Percentiles rank a stretch among this genome's conserved stretches.
Conservation (phyloP, 495 filamentous ascomycete species). For the Penicillium tannophilum region DNA sequence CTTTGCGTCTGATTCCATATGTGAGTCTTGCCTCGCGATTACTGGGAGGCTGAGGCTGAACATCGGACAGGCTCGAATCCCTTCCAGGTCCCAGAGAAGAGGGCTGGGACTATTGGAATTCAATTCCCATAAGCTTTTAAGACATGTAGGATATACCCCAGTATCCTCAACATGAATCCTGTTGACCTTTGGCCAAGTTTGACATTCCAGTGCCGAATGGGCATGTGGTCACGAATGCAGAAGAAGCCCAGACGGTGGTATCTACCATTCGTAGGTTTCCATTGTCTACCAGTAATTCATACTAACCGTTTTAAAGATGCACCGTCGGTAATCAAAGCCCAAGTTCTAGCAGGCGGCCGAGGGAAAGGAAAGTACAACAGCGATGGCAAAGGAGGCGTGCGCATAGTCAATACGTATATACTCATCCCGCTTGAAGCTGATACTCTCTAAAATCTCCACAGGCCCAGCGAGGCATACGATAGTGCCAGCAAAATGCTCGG, state of each 20-base stretch:
- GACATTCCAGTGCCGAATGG: constrained; percentile 34
- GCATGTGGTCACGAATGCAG: constrained; percentile 23
- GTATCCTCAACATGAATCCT: neutral
- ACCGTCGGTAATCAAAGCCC: constrained; percentile 35
- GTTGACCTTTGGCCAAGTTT: constrained; percentile 18
- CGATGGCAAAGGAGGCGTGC: constrained; percentile 36
- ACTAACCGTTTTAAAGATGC: constrained; percentile 20
- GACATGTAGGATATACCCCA: constrained; percentile 22
- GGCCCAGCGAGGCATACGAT: constrained; percentile 32
- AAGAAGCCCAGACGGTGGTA: constrained; percentile 30
- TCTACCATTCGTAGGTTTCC: constrained; percentile 24
- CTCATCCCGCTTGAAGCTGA: neutral
- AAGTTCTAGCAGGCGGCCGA: constrained; percentile 36
- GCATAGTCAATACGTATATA: constrained; percentile 30
- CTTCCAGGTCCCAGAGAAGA: constrained; percentile 21
- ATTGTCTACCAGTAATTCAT: neutral
- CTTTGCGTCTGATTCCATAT: neutral
- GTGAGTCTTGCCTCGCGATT: neutral
- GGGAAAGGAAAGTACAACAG: constrained; percentile 35
- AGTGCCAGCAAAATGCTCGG: constrained; percentile 39
- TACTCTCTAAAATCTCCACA: neutral
- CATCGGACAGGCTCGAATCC: neutral
- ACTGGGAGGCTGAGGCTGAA: neutral
- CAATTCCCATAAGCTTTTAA: constrained; percentile 32
- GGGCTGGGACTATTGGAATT: constrained; percentile 30